Conservation (phyloP, 73 alveolate genomes). For the Tetrahymena thermophila region DNA sequence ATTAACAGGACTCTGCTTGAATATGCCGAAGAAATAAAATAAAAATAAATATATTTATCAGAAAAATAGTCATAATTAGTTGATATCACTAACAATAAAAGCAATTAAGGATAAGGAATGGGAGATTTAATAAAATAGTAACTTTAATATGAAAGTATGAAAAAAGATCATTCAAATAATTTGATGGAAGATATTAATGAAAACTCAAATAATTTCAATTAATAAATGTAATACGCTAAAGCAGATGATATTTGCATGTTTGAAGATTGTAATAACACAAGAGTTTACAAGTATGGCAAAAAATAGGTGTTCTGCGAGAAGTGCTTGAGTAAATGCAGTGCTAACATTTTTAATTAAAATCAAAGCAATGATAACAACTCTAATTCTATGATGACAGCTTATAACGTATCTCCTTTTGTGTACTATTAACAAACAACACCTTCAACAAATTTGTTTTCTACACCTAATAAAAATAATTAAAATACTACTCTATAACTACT, state of each 20-base stretch:
- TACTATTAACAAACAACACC: background rate
- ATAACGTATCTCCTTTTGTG: background rate
- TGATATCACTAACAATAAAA: background rate
- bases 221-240: background rate
- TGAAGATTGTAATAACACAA: background rate
- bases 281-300: background rate
- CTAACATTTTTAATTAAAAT: background rate
- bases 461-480: background rate
- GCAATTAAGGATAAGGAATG: background rate
- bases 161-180: background rate
- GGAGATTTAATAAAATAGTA: background rate
- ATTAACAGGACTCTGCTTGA: background rate
- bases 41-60: background rate
- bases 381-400: background rate
- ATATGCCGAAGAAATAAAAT: background rate
- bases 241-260: background rate
- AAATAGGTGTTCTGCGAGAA: background rate
- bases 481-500: background rate
- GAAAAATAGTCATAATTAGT: background rate
- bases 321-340: background rate
- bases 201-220: background rate
- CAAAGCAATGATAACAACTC: background rate
- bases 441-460: background rate
- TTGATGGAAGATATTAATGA: background rate
- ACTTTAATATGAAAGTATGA: background rate